Evolutionary conservation across 495 filamentous ascomycete genomes (phyloP).

Genomic region (Chaetomium tenue): DNA sequence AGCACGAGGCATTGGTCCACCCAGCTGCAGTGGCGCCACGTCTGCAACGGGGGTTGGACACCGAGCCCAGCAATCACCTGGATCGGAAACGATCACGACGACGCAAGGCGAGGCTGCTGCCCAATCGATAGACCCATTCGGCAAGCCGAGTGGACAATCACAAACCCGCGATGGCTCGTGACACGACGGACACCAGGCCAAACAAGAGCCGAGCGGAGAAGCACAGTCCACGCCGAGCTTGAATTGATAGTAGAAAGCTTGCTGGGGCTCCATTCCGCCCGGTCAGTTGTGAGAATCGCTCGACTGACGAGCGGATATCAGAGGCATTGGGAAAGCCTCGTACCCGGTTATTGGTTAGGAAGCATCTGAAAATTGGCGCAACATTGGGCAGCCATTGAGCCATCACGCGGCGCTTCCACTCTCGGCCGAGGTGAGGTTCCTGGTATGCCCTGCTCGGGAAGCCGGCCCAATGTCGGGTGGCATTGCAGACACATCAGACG

Average conservation of each 20-base stretch:
- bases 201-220: background rate
- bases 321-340: slow-evolving; percentile 12
- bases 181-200: background rate
- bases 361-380: slow-evolving; percentile 13
- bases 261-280: background rate
- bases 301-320: background rate
- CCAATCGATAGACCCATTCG: slow-evolving; percentile 11
- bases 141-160: slow-evolving; percentile 7
- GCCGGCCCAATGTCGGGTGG: slow-evolving; percentile 10
- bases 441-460: slow-evolving; percentile 9
- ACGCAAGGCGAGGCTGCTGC: slow-evolving; percentile 19
- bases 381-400: slow-evolving; percentile 25
- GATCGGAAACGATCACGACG: slow-evolving; percentile 32
- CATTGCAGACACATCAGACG: slow-evolving; percentile 22
- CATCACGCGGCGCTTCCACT: slow-evolving; percentile 6
- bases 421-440: slow-evolving; percentile 12
- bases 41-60: slow-evolving; percentile 46
- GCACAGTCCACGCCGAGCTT: background rate
- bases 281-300: background rate
- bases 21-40: slow-evolving; percentile 51
- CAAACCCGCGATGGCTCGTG: background rate
- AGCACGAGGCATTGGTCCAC: slow-evolving; percentile 38
- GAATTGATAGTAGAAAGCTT: background rate
- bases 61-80: slow-evolving; percentile 27
- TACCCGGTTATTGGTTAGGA: slow-evolving; percentile 14